Conservation (phyloP, 495 filamentous ascomycete species). For the Podospora bellae-mahoneyi region DNA sequence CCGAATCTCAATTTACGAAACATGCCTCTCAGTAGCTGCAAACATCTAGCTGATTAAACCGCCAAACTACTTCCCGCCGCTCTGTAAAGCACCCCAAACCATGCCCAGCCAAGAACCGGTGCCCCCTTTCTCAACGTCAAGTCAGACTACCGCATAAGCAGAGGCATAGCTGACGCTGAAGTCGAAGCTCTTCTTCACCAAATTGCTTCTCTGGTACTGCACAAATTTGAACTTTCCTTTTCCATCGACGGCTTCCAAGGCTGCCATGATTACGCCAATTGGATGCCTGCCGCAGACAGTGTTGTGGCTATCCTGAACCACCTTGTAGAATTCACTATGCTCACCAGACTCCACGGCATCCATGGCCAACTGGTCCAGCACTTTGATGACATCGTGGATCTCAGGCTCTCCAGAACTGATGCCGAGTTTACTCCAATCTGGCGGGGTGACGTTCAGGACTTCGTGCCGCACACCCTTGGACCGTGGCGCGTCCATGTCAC, state of each 20-base stretch:
- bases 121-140: not conserved
- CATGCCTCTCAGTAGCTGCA: slow-evolving; percentile 1
- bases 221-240: slow-evolving; percentile 76
- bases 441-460: slow-evolving; percentile 40
- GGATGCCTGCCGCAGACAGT: slow-evolving; percentile 96
- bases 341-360: slow-evolving; percentile 71
- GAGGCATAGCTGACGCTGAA: slow-evolving; percentile 95
- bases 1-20: not conserved
- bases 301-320: slow-evolving; percentile 71
- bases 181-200: slow-evolving; percentile 66
- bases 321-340: slow-evolving; percentile 64
- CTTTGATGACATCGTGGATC: slow-evolving; percentile 82
- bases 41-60: not conserved
- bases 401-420: slow-evolving; percentile 43
- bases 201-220: slow-evolving; percentile 84
- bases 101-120: not conserved
- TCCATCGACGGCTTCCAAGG: slow-evolving; percentile 45
- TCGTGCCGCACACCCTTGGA: slow-evolving; percentile 57
- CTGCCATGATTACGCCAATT: slow-evolving; percentile 91
- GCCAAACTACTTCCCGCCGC: not conserved
- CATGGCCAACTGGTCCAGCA: slow-evolving; percentile 79
- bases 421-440: slow-evolving; percentile 33
- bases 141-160: slow-evolving; percentile 64
- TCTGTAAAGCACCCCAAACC: not conserved
- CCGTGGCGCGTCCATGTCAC: slow-evolving; percentile 39